Evolutionary conservation across 257 asterid genomes (phyloP), one percentile per base, ranked within the genome.

Genomic region (Ilex asprella): DNA sequence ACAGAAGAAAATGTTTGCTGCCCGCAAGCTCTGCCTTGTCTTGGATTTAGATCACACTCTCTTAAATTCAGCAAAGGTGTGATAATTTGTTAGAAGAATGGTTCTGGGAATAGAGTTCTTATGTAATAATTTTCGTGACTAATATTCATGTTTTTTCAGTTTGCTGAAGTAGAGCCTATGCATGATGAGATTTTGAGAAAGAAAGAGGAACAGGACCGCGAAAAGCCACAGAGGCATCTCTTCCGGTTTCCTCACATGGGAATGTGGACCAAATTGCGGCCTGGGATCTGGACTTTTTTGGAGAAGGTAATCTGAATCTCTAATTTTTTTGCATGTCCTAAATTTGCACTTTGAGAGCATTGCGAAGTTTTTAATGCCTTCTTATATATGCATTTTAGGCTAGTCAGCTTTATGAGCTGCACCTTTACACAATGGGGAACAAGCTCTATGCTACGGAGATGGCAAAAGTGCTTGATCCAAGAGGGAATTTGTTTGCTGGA

Each of bases 261-360:
- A 66, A 93, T 93, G 99, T 93, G 99, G 99, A 93, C 99, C 56
- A 93, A 93, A 70, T 74, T 93, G 77, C 89, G 99, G 50, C 99
- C 99, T 61, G 99, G 99, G 73, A 79, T 93, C 72, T 93, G 99
- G 99, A 89, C 89, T 70, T 93, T 93, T 78, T 75, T 93, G 84
- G 95, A 87, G 73, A 93, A 85, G 99, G 99, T 89, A 69, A 60
- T 39, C 16, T 21, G 10, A 39, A 15, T 3, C 3, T 12, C 10
- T 49, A 15, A 11, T 4, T 49, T 49, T 11, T 6, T 7, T 49
- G 5, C 14, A 11, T 11, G 16, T 4, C 0, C 16, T 12, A 7
- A 49, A 49, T 2, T 15, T 12, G 16, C 3, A 49, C 54, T 49
- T 15, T 7, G 54, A 11, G 5, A 11, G 14, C 14, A 10, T 53